These are phyloP conservation scores for Dictyostelium capitatum DNA, from an alignment of 78 protist genomes.

Conservation along the genomic window DNA sequence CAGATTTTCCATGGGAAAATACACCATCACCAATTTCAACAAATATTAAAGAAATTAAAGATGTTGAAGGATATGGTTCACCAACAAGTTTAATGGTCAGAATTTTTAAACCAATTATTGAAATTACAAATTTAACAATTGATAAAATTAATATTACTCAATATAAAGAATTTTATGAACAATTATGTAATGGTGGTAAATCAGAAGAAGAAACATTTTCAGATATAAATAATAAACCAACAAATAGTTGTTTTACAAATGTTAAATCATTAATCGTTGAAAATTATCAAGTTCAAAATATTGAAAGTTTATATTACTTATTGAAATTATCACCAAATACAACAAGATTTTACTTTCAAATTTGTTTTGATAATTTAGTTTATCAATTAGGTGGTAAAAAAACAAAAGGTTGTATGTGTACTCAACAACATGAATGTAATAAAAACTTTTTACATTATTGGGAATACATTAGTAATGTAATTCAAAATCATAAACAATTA, in stretches of 20 bases:
- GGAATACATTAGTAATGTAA: neutral
- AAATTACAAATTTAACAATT: neutral
- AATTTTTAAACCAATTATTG: neutral
- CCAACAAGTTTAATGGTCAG: neutral
- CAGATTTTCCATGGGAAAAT: neutral
- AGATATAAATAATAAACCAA: neutral
- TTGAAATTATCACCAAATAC: neutral
- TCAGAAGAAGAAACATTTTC: neutral
- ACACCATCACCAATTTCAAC: neutral
- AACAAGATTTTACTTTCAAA: neutral
- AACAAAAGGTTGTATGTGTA: neutral
- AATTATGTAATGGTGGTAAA: neutral
- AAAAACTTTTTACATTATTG: neutral
- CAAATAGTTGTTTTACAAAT: neutral
- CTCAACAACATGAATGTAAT: neutral
- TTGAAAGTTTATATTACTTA: neutral
- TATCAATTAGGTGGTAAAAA: neutral
- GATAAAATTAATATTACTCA: neutral
- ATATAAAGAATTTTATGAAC: neutral
- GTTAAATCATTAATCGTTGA: neutral
- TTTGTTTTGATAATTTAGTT: slow-evolving; percentile 4
- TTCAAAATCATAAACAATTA: neutral
- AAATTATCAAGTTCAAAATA: neutral
- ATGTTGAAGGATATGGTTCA: neutral
- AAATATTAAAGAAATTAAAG: neutral